Conservation (phyloP, 2,329 filamentous ascomycete species). For the Stagonosporopsis vannaccii region DNA sequence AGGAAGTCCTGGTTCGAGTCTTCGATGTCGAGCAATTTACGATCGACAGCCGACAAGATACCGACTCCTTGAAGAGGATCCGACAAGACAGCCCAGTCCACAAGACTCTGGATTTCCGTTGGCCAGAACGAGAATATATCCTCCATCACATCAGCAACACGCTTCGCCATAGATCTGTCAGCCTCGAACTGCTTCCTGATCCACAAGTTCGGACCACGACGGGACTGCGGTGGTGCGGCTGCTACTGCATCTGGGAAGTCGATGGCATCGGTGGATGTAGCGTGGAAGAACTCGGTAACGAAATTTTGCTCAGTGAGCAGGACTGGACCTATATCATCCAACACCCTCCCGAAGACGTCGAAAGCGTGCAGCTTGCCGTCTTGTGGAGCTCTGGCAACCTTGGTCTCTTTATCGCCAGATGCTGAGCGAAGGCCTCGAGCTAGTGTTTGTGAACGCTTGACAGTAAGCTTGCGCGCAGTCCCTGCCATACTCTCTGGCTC, state of each 20-base stretch:
- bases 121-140: conserved; percentile 85
- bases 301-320: conserved; percentile 97
- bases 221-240: conserved; percentile 68
- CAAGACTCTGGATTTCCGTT: conserved; percentile 76
- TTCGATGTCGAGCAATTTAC: conserved; percentile 77
- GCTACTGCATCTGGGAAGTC: conserved; percentile 86
- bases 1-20: conserved; percentile 95
- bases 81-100: conserved; percentile 81
- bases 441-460: conserved; percentile 90
- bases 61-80: conserved; percentile 93
- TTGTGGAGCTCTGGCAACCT: conserved; percentile 63
- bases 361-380: conserved; percentile 75
- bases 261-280: conserved; percentile 79
- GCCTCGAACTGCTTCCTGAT: conserved; percentile 83
- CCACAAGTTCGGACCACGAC: conserved; percentile 75
- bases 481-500: conserved; percentile 73
- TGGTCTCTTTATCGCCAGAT: conserved; percentile 66
- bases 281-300: conserved; percentile 94
- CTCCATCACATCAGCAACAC: conserved; percentile 87
- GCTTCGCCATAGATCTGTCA: conserved; percentile 83
- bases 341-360: conserved; percentile 79
- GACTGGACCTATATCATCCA: conserved; percentile 83
- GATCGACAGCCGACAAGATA: conserved; percentile 80
- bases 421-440: conserved; percentile 76
- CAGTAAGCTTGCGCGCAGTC: conserved; percentile 87